phyloP scores from a whole-genome alignment of 192 early-diverging fungal species.

The Mortierella alpina region DNA sequence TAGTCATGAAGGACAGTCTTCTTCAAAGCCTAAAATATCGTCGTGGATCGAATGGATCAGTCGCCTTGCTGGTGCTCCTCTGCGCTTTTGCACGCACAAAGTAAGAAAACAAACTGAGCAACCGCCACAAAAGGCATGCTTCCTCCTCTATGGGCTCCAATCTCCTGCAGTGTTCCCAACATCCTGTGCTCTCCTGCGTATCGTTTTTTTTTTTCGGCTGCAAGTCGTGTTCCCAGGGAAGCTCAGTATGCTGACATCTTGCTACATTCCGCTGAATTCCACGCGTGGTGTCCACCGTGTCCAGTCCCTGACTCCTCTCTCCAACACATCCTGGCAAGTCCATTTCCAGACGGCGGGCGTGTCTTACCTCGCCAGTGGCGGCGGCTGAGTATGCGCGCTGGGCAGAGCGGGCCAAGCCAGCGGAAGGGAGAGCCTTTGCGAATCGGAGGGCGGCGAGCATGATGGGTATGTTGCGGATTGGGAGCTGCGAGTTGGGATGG shows the following conservation, averaged over 20 bases:
- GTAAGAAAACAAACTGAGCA: not conserved
- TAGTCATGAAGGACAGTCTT: slow-evolving; percentile 92
- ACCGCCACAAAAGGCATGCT: too few species aligned
- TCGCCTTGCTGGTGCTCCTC: too few species aligned
- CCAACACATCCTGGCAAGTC: not conserved
- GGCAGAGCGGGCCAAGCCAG: slow-evolving; percentile 26
- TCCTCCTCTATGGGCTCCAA: too few species aligned
- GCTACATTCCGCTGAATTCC: too few species aligned
- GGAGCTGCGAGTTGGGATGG: not conserved
- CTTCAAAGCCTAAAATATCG: slow-evolving; percentile 56
- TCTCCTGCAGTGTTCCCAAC: too few species aligned
- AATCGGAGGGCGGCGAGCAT: slow-evolving; percentile 37
- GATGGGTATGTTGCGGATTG: not conserved
- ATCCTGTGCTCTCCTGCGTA: not conserved
- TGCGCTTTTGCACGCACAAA: not conserved
- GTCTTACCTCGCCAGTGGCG: slow-evolving; percentile 47
- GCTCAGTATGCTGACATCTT: too few species aligned
- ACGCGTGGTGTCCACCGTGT: not conserved
- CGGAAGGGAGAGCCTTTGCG: slow-evolving; percentile 26
- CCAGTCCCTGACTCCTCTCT: not conserved
- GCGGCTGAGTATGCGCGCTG: slow-evolving; percentile 49
- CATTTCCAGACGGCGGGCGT: not conserved
- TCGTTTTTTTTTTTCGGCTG: not conserved
- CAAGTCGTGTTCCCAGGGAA: not conserved
- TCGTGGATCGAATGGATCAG: too few species aligned